These are phyloP conservation scores for Blastomyces parvus DNA, from an alignment of 2,329 filamentous ascomycete genomes.

Conservation along the genomic window DNA sequence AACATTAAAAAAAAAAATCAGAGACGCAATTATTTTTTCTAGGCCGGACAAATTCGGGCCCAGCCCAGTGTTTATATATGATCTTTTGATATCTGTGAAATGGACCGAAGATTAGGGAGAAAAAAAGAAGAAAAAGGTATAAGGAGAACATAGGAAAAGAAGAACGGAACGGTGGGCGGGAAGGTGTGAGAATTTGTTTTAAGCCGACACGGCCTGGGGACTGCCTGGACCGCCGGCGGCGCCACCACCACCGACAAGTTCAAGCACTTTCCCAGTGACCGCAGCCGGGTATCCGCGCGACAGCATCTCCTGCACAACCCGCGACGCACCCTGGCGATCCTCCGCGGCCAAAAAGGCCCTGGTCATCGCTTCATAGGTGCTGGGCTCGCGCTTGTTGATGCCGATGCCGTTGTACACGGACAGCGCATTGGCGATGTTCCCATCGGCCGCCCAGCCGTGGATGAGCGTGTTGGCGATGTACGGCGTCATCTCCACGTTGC, in stretches of 20 bases:
- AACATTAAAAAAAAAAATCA: background rate
- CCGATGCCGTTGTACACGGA: conserved; percentile 71
- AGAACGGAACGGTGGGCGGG: background rate
- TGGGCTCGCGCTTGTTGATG: conserved; percentile 75
- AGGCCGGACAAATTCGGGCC: background rate
- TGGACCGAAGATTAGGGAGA: background rate
- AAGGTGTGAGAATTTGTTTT: conserved; percentile 7
- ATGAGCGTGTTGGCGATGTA: conserved; percentile 99
- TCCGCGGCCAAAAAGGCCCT: conserved; percentile 80
- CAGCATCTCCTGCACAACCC: conserved; percentile 81
- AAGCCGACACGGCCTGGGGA: conserved; percentile 9
- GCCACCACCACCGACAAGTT: conserved; percentile 57
- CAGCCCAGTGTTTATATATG: background rate
- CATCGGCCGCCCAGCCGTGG: conserved; percentile 84
- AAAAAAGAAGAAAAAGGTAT: background rate
- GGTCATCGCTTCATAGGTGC: conserved; percentile 98
- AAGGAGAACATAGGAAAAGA: background rate
- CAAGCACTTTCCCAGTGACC: conserved; percentile 86
- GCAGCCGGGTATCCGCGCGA: conserved; percentile 81
- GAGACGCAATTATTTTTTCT: background rate
- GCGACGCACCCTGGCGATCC: conserved; percentile 64
- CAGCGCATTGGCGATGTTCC: conserved; percentile 68
- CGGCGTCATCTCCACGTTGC: conserved; percentile 74
- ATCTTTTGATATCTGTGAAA: conserved; percentile 2
- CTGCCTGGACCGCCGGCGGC: conserved; percentile 8